These are phyloP conservation scores for Aschersonia sp. DNA, from an alignment of 2,329 filamentous ascomycete species.

Conservation along the genomic window DNA sequence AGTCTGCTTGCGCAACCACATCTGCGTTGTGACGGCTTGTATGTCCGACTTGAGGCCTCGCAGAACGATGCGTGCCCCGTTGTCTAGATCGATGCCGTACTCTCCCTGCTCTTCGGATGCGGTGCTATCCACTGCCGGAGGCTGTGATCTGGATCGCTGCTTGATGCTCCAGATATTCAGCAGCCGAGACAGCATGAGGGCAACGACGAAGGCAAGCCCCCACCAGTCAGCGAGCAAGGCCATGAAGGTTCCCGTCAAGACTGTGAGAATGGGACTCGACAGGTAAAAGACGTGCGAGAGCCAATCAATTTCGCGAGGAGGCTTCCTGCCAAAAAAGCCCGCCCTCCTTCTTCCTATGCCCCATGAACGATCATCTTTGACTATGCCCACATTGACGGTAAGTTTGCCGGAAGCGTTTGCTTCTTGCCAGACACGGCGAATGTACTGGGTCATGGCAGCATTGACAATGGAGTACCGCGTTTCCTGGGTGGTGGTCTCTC, in stretches of 20 bases:
- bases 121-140: not conserved
- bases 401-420: slow-evolving; percentile 8
- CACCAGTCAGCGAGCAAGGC: slow-evolving; percentile 36
- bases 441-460: slow-evolving; percentile 35
- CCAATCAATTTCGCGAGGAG: slow-evolving; percentile 22
- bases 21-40: slow-evolving; percentile 41
- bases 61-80: slow-evolving; percentile 35
- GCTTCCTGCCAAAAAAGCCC: slow-evolving; percentile 6
- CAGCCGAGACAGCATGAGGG: slow-evolving; percentile 37
- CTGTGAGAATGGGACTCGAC: slow-evolving; percentile 29
- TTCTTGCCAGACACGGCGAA: slow-evolving; percentile 14
- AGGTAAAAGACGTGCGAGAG: slow-evolving; percentile 34
- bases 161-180: slow-evolving; percentile 44
- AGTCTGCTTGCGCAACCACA: slow-evolving; percentile 40
- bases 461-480: slow-evolving; percentile 26
- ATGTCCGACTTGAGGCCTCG: slow-evolving; percentile 40
- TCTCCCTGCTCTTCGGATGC: slow-evolving; percentile 16
- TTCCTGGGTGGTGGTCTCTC: not conserved
- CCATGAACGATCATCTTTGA: not conserved
- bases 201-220: slow-evolving; percentile 29
- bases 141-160: slow-evolving; percentile 20
- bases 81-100: slow-evolving; percentile 36
- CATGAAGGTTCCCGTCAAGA: slow-evolving; percentile 27
- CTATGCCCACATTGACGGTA: slow-evolving; percentile 14
- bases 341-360: slow-evolving; percentile 1